Evolutionary conservation across 257 asterid genomes (phyloP), one percentile per base, ranked within the genome.

Genomic region (Penstemon davidsonii): DNA sequence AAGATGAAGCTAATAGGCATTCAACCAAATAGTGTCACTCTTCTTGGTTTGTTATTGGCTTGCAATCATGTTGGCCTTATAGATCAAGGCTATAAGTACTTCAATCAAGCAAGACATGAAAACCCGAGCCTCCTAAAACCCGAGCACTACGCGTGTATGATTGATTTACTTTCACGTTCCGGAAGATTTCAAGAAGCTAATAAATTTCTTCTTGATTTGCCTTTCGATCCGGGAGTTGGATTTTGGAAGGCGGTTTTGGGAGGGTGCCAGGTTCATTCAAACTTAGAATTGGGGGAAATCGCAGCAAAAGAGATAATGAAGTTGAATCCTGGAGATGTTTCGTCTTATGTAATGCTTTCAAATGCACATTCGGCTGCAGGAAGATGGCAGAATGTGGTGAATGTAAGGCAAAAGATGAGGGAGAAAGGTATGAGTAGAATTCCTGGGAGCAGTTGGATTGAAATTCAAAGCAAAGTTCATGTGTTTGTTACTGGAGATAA

Each of bases 361-460:
- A 90, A 92, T 72, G 95, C 91, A 12, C 90, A 86, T 70, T 92
- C 86, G 10, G 93, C 87, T 6, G 91, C 88, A 0, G 91, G 96
- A 15, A 88, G 95, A 65, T 90, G 97, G 98, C 84, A 73, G 60
- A 70, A 53, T 4, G 93, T 73, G 33, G 15, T 73, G 55, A 59
- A 60, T 9, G 7, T 84, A 4, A 86, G 98, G 81, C 59, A 71
- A 5, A 84, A 64, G 76, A 90, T 90, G 90, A 82, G 59, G 69
- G 90, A 67, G 76, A 89, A 78, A 37, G 87, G 96, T 36, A 43
- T 92, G 63, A 72, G 47, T 11, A 82, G 90, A 65, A 69, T 82
- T 33, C 91, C 98, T 2, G 98, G 98, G 3, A 79, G 87, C 69
- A 92, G 98, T 73, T 92, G 98, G 98, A 74, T 90, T 19, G 96